These are phyloP conservation scores for Bruguiera hainesii DNA, from an alignment of 441 rosid genomes.

Conservation along the genomic window DNA sequence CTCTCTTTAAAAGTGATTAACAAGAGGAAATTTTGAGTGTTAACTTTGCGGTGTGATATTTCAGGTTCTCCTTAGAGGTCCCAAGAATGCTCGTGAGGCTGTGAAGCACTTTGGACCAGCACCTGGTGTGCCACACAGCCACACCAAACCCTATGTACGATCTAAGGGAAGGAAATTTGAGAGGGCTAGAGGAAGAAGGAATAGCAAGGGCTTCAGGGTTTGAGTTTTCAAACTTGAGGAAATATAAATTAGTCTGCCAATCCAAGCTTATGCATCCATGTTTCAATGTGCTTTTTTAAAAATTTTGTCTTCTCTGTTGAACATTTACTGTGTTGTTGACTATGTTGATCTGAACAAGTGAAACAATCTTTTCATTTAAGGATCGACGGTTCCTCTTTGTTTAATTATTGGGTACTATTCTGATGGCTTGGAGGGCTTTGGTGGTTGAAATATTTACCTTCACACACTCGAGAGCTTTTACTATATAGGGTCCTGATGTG, in stretches of 20 bases:
- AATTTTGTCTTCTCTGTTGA: not conserved
- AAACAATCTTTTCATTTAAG: not conserved
- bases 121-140: constrained; percentile 95
- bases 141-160: constrained; percentile 81
- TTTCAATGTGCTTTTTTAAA: not conserved
- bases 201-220: constrained; percentile 64
- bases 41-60: not conserved
- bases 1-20: not conserved
- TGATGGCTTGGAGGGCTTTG: not conserved
- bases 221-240: constrained; percentile 17
- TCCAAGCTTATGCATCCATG: constrained; percentile 5
- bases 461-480: no score
- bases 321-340: constrained; percentile 8
- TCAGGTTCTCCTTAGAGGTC: constrained; percentile 92
- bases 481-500: no score
- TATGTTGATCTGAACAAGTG: constrained; percentile 1
- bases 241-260: constrained; percentile 8
- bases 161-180: constrained; percentile 90
- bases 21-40: not conserved
- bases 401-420: no score
- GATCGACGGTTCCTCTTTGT: not conserved
- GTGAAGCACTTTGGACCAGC: constrained; percentile 96
- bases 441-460: no score
- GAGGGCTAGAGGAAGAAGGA: constrained; percentile 82
- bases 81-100: constrained; percentile 94